Evolutionary conservation across 164 flowering plant species (phyloP).

Genomic region (Pachysandra terminalis): DNA sequence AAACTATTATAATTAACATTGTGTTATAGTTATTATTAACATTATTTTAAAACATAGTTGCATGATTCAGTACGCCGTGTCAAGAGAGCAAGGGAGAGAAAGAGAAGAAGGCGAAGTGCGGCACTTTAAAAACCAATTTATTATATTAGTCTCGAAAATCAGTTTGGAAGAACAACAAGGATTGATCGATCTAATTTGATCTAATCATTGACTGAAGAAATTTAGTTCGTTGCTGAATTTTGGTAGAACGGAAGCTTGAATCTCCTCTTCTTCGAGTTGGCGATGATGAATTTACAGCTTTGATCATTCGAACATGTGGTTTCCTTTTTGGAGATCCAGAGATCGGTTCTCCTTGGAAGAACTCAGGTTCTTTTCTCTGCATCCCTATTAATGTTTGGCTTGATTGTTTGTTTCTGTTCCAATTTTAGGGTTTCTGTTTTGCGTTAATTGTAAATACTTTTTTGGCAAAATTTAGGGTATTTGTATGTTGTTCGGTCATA

Average conservation of each 20-base stretch:
- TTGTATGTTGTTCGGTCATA: background rate
- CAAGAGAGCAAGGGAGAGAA: too few species aligned
- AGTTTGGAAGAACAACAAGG: too few species aligned
- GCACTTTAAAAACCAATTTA: too few species aligned
- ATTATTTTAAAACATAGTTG: too few species aligned
- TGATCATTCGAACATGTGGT: constrained; percentile 67
- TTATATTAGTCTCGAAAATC: too few species aligned
- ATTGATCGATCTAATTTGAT: background rate
- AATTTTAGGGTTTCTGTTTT: constrained; percentile 1
- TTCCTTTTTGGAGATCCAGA: constrained; percentile 83
- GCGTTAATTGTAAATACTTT: background rate
- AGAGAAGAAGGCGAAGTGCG: too few species aligned
- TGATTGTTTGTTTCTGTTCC: too few species aligned
- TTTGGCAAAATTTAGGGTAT: too few species aligned
- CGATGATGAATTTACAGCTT: constrained; percentile 8
- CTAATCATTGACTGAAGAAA: background rate
- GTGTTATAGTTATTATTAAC: too few species aligned
- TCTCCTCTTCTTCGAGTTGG: background rate
- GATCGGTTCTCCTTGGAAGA: constrained; percentile 82
- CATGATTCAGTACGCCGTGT: too few species aligned
- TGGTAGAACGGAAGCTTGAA: background rate
- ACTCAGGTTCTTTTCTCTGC: constrained; percentile 51
- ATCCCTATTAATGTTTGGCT: background rate
- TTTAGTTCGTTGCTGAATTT: background rate
- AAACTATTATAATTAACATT: too few species aligned